Conservation (phyloP, 2,329 filamentous ascomycete species). For the Claviceps purpurea region DNA sequence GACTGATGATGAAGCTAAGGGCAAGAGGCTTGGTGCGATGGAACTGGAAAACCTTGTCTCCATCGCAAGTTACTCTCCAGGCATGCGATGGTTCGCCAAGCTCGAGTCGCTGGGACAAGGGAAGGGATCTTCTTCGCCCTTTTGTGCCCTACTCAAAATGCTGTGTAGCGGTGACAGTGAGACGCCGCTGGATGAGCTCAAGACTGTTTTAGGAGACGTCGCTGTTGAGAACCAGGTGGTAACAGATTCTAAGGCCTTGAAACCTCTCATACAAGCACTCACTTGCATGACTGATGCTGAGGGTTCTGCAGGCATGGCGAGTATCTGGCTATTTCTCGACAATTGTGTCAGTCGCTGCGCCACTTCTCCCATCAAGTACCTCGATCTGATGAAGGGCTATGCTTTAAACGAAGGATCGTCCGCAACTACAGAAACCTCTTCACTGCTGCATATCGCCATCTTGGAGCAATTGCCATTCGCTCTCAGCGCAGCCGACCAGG, state of each 20-base stretch:
- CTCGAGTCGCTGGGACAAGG: conserved; percentile 42
- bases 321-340: conserved; percentile 61
- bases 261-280: conserved; percentile 29
- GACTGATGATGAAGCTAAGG: conserved; percentile 33
- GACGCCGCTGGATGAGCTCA: conserved; percentile 30
- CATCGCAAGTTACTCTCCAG: conserved; percentile 67
- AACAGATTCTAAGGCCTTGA: conserved; percentile 33
- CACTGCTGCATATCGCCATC: conserved; percentile 55
- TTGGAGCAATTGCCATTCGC: conserved; percentile 68
- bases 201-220: conserved; percentile 44
- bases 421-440: conserved; percentile 20
- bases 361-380: conserved; percentile 67
- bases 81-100: conserved; percentile 85
- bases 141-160: conserved; percentile 52
- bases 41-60: conserved; percentile 71
- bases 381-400: conserved; percentile 50
- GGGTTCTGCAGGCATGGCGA: conserved; percentile 18
- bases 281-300: conserved; percentile 11
- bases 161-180: conserved; percentile 18
- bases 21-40: conserved; percentile 46
- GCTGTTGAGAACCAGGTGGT: conserved; percentile 55
- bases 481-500: conserved; percentile 33
- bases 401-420: conserved; percentile 16
- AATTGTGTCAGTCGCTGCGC: conserved; percentile 68
- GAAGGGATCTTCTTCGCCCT: conserved; percentile 39